phyloP scores from a whole-genome alignment of 345 rosid genomes.

The Viola odorata region DNA sequence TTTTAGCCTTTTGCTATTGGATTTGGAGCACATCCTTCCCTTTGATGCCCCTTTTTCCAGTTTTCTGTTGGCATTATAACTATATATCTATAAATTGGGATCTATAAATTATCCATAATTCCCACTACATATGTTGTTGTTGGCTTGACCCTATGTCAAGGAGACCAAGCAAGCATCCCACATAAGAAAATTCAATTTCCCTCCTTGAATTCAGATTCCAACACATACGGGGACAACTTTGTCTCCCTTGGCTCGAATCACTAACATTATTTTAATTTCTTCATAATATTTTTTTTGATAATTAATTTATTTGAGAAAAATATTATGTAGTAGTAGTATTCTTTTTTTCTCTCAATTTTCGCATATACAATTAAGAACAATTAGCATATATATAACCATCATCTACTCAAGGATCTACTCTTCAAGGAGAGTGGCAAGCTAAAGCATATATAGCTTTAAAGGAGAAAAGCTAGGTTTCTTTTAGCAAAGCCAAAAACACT shows the following conservation, averaged over 20 bases:
- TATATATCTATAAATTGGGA: neutral
- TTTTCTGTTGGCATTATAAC: neutral
- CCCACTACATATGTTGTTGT: neutral
- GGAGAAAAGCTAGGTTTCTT: no score
- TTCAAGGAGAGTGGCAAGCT: no score
- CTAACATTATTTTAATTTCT: constrained; percentile 5
- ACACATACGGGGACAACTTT: constrained; percentile 33
- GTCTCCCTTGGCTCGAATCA: constrained; percentile 38
- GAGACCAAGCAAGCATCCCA: constrained; percentile 30
- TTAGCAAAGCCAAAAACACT: no score
- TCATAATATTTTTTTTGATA: no score
- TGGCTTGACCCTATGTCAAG: constrained; percentile 23
- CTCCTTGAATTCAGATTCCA: constrained; percentile 28
- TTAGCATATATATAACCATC: no score
- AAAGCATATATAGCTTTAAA: no score
- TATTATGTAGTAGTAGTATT: no score
- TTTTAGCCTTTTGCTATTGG: no score
- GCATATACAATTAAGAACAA: no score
- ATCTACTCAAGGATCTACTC: no score
- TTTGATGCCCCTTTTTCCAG: constrained; percentile 7
- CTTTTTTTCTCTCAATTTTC: no score
- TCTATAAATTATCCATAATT: constrained; percentile 20
- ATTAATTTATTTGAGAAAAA: no score
- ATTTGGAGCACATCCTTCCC: constrained; percentile 24
- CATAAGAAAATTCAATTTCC: constrained; percentile 14